Conservation (phyloP, 2,329 filamentous ascomycete genomes). For the Fusarium sp. region DNA sequence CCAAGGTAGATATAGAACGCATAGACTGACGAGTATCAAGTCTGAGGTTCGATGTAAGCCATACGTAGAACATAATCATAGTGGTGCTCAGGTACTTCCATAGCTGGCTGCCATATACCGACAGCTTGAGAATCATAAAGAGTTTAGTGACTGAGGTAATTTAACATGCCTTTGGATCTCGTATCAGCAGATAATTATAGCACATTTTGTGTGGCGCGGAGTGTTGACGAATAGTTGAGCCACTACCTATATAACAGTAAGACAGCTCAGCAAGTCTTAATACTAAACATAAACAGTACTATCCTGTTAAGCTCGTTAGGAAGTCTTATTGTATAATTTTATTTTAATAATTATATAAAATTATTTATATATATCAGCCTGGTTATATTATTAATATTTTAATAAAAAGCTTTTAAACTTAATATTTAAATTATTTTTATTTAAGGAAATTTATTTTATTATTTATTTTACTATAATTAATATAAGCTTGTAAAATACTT, state of each 20-base stretch:
- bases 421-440: too few relatives aligned
- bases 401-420: too few relatives aligned
- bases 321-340: too few relatives aligned
- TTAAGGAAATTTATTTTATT: too few relatives aligned
- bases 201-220: background rate
- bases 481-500: too few relatives aligned
- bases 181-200: background rate
- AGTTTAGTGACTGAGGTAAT: background rate
- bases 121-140: background rate
- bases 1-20: too few relatives aligned
- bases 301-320: too few relatives aligned
- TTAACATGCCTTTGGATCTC: background rate
- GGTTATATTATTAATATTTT: too few relatives aligned
- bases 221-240: slow-evolving; percentile 9
- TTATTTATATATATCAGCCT: too few relatives aligned
- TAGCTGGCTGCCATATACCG: background rate
- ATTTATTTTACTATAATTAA: too few relatives aligned
- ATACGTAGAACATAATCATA: background rate
- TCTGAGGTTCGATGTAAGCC: too few relatives aligned
- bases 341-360: too few relatives aligned
- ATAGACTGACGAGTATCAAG: background rate
- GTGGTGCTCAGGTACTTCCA: background rate
- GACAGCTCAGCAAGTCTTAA: background rate
- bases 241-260: background rate
- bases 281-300: background rate